Percentiles rank a stretch among this genome's conserved stretches.
phyloP scores from a whole-genome alignment of 495 filamentous ascomycete genomes.

The Neurospora sp. region DNA sequence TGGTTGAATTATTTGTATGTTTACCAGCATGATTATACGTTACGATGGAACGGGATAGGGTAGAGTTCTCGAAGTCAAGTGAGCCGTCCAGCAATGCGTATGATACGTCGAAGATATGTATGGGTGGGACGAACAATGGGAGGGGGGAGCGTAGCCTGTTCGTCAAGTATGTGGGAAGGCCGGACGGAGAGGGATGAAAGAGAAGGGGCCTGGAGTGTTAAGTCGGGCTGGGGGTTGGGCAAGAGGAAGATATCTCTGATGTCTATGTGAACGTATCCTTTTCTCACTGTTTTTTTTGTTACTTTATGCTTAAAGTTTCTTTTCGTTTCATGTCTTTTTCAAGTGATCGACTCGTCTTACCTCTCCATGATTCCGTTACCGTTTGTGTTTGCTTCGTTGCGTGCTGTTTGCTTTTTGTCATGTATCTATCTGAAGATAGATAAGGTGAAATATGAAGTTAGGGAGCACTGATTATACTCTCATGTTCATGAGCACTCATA shows the following conservation, averaged over 20 bases:
- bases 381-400: background rate
- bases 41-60: background rate
- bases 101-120: background rate
- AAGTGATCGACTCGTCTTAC: background rate
- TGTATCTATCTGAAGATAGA: background rate
- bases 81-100: background rate
- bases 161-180: background rate
- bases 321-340: background rate
- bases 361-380: background rate
- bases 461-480: background rate
- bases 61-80: background rate
- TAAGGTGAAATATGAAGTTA: background rate
- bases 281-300: background rate
- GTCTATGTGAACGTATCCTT: background rate
- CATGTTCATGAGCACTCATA: background rate
- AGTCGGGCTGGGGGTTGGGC: background rate
- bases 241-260: background rate
- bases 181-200: background rate
- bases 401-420: background rate
- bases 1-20: background rate
- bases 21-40: background rate
- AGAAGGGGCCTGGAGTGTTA: background rate
- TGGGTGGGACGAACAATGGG: background rate
- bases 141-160: background rate
- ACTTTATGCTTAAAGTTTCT: background rate